A percentile compares a stretch with the other conserved stretches of the same genome.
Conservation (phyloP, 176 grass and related monocot genomes). For the Bromus sterilis region DNA sequence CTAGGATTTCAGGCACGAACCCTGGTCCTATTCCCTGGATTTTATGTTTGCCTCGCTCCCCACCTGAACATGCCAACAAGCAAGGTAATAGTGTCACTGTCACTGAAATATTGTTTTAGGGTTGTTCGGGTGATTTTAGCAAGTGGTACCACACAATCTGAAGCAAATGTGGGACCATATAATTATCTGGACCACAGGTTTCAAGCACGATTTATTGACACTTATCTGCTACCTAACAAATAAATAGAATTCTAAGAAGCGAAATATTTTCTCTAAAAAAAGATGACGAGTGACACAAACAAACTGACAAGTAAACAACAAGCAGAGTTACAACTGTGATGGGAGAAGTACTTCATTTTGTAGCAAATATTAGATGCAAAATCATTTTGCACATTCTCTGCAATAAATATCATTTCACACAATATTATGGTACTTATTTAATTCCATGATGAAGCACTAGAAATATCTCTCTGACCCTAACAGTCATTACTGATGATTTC, state of each 20-base stretch:
- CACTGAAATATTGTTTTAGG: neutral
- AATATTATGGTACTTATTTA: neutral
- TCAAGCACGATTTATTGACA: neutral
- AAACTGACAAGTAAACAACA: neutral
- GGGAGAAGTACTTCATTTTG: neutral
- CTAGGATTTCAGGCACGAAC: slow-evolving; percentile 51
- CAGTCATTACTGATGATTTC: neutral
- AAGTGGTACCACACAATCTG: neutral
- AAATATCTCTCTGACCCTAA: neutral
- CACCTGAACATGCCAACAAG: slow-evolving; percentile 34
- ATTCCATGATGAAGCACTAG: neutral
- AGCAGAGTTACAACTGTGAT: neutral
- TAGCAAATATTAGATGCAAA: neutral
- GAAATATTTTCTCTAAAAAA: neutral
- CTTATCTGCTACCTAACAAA: neutral
- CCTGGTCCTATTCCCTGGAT: slow-evolving; percentile 82
- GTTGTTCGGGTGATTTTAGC: neutral
- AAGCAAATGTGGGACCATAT: neutral
- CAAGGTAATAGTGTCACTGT: neutral
- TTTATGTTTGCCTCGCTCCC: slow-evolving; percentile 60
- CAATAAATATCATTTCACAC: neutral
- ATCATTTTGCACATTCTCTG: neutral
- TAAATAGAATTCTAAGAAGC: neutral
- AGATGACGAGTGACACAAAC: neutral
- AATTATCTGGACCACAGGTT: neutral